A percentile compares a stretch with the other conserved stretches of the same genome.
These are phyloP conservation scores for Talaromyces borbonicus DNA, from an alignment of 495 filamentous ascomycete species.

Conservation along the genomic window DNA sequence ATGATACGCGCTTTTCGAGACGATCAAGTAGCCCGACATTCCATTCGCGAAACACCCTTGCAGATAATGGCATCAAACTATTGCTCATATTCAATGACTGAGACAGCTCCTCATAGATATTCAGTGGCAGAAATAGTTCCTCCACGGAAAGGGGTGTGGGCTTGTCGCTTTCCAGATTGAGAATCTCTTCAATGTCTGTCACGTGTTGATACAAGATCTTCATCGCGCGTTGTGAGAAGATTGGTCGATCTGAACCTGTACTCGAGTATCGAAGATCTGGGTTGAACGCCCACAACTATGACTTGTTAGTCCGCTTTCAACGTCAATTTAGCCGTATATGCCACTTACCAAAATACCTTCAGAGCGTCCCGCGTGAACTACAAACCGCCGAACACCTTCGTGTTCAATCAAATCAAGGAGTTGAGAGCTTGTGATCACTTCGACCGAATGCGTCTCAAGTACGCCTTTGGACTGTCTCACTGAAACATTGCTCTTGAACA, in stretches of 20 bases:
- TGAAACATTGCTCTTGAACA: slow-evolving; percentile 43
- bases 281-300: slow-evolving; percentile 60
- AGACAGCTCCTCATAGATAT: slow-evolving; percentile 35
- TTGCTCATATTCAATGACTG: slow-evolving; percentile 39
- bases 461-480: slow-evolving; percentile 11
- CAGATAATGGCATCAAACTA: slow-evolving; percentile 42
- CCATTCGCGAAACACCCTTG: slow-evolving; percentile 54
- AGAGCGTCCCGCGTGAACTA: slow-evolving; percentile 31
- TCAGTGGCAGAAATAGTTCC: slow-evolving; percentile 50
- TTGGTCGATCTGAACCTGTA: slow-evolving; percentile 23
- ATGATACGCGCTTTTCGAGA: slow-evolving; percentile 11
- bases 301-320: not conserved
- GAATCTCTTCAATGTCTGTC: slow-evolving; percentile 40
- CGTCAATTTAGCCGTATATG: too few species aligned
- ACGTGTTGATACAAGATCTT: slow-evolving; percentile 55
- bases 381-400: slow-evolving; percentile 38
- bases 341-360: slow-evolving; percentile 32
- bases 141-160: slow-evolving; percentile 43
- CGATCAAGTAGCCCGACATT: slow-evolving; percentile 52
- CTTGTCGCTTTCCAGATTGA: slow-evolving; percentile 38
- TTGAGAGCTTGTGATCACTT: slow-evolving; percentile 43
- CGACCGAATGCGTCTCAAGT: slow-evolving; percentile 34
- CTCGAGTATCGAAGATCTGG: slow-evolving; percentile 54
- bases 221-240: slow-evolving; percentile 42
- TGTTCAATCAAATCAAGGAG: slow-evolving; percentile 39